Evolutionary conservation across 257 asterid genomes (phyloP).

Genomic region (Gentiana macrophylla): DNA sequence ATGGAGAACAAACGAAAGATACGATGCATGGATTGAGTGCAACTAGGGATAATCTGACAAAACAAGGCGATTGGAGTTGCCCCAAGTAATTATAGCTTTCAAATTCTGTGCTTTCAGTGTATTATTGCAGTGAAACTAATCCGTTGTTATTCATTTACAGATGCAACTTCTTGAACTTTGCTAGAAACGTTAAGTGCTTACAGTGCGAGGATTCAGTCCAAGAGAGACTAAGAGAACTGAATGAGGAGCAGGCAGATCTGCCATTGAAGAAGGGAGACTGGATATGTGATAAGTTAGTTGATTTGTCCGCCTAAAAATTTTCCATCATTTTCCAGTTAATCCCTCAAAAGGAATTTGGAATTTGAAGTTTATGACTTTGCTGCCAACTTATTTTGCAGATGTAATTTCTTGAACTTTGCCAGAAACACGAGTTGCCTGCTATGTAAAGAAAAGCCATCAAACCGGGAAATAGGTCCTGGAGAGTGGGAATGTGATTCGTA

Average conservation of each 20-base stretch:
- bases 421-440: conserved; percentile 68
- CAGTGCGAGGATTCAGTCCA: conserved; percentile 40
- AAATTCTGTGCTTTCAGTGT: neutral
- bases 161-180: conserved; percentile 67
- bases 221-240: conserved; percentile 42
- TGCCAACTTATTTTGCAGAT: conserved; percentile 33
- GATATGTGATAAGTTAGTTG: conserved; percentile 57
- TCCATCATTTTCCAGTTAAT: too few species aligned
- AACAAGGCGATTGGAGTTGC: conserved; percentile 85
- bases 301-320: neutral
- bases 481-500: conserved; percentile 99
- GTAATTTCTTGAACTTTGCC: conserved; percentile 84
- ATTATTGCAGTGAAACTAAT: neutral
- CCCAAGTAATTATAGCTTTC: conserved; percentile 41
- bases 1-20: conserved; percentile 22
- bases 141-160: conserved; percentile 22
- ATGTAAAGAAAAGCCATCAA: conserved; percentile 81
- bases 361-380: neutral
- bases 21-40: conserved; percentile 13
- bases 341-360: neutral
- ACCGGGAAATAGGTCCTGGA: conserved; percentile 63
- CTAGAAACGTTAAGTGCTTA: conserved; percentile 70
- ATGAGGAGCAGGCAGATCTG: conserved; percentile 58
- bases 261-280: conserved; percentile 97
- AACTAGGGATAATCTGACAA: conserved; percentile 26